phyloP scores from a whole-genome alignment of 2,329 filamentous ascomycete species.

The Pseudocercospora musae region DNA sequence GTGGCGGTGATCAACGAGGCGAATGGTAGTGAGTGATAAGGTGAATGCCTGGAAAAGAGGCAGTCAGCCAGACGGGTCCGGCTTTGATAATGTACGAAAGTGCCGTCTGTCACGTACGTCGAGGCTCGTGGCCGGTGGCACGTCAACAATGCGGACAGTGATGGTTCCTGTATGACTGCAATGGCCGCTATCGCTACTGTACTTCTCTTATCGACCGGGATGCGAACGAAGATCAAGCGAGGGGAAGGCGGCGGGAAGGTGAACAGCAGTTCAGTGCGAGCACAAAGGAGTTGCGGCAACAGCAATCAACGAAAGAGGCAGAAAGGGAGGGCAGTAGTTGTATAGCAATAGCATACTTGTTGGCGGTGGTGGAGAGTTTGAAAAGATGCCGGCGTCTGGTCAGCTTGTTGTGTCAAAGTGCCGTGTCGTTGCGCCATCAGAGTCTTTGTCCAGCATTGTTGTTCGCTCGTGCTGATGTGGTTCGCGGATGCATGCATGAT shows the following conservation, averaged over 20 bases:
- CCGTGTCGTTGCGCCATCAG: neutral
- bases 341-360: no score
- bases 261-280: no score
- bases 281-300: neutral
- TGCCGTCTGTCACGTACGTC: neutral
- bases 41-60: neutral
- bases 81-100: neutral
- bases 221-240: neutral
- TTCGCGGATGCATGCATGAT: neutral
- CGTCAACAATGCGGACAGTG: neutral
- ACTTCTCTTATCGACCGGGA: neutral
- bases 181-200: slow-evolving; percentile 1
- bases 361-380: neutral
- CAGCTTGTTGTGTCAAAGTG: neutral
- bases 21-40: neutral
- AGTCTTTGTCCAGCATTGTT: neutral
- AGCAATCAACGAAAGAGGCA: neutral
- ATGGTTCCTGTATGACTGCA: slow-evolving; percentile 3
- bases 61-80: slow-evolving; percentile 1
- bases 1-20: neutral
- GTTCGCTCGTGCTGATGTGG: slow-evolving; percentile 1
- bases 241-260: no score
- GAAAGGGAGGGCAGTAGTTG: no score
- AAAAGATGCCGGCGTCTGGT: neutral
- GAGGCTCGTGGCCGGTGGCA: neutral